Evolutionary conservation across 148 eudicot genomes (phyloP), one percentile per base, ranked within the genome.

Genomic region (Nepenthes mirabilis): DNA sequence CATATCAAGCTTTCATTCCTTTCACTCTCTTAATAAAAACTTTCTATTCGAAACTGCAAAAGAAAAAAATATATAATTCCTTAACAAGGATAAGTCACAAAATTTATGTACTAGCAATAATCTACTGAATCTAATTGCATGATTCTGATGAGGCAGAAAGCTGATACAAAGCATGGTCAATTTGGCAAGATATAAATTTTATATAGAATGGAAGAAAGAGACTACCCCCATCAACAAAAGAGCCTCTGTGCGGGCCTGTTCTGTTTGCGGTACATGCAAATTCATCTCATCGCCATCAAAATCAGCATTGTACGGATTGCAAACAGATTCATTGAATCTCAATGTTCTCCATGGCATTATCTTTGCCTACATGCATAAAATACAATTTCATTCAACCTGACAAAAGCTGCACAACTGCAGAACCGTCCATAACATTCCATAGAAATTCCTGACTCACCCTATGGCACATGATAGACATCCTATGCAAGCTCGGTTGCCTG

Each of bases 241-340:
- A 61, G 97, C 97, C 77, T 89, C 97, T 0, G 95, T 75, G 23
- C 99, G 83, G 47, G 97, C 97, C 82, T 93, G 97, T 77, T 89
- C 91, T 33, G 99, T 86, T 74, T 94, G 97, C 33, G 99, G 99
- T 50, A 94, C 99, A 81, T 94, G 99, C 91, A 89, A 65, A 70
- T 89, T 94, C 99, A 94, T 94, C 83, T 89, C 99, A 82, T 94
- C 99, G 59, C 96, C 97, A 69, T 94, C 99, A 82, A 94, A 94
- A 80, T 94, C 99, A 62, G 99, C 99, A 78, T 94, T 94, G 70
- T 94, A 94, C 3, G 99, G 99, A 64, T 94, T 89, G 75, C 99
- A 94, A 68, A 94, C 99, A 50, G 97, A 89, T 79, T 94, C 99
- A 65, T 94, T 94, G 69, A 94, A 94, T 81, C 99, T 79, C 65